These are phyloP conservation scores for Plectosphaerella plurivora DNA, from an alignment of 2,329 filamentous ascomycete genomes.

Conservation along the genomic window DNA sequence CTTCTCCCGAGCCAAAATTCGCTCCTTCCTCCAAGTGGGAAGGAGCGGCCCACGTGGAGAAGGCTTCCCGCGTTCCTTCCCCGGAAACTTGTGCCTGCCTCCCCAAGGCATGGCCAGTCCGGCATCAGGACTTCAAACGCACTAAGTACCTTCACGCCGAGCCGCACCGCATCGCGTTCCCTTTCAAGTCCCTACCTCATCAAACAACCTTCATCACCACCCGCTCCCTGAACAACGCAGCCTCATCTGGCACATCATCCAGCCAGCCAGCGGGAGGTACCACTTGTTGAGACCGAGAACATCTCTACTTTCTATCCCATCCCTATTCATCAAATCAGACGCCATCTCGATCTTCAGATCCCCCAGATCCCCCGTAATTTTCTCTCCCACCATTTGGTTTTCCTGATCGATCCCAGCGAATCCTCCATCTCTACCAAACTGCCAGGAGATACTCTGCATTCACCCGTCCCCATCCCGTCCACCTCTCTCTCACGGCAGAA, in stretches of 20 bases:
- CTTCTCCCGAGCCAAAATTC: not conserved
- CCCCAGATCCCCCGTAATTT: not conserved
- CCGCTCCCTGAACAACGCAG: no score
- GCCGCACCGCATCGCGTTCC: not conserved
- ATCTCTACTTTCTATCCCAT: no score
- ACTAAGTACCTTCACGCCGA: not conserved
- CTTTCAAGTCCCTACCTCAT: not conserved
- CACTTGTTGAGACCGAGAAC: no score
- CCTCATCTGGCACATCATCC: no score
- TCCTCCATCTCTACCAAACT: no score
- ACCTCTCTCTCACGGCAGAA: not conserved
- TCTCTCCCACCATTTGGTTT: not conserved
- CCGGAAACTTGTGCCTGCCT: not conserved
- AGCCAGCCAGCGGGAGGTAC: no score
- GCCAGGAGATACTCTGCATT: not conserved
- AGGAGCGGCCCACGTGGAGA: not conserved
- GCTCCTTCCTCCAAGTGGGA: not conserved
- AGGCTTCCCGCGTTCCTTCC: not conserved
- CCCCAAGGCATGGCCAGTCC: not conserved
- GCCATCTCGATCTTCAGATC: not conserved
- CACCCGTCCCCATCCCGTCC: not conserved
- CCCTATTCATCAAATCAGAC: not conserved
- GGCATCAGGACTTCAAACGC: conserved; percentile 3
- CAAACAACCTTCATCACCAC: no score
- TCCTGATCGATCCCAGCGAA: not conserved